Base-by-base conservation (phyloP, 768 basidiomycete species). In the Suillus fuscotomentosus region DNA sequence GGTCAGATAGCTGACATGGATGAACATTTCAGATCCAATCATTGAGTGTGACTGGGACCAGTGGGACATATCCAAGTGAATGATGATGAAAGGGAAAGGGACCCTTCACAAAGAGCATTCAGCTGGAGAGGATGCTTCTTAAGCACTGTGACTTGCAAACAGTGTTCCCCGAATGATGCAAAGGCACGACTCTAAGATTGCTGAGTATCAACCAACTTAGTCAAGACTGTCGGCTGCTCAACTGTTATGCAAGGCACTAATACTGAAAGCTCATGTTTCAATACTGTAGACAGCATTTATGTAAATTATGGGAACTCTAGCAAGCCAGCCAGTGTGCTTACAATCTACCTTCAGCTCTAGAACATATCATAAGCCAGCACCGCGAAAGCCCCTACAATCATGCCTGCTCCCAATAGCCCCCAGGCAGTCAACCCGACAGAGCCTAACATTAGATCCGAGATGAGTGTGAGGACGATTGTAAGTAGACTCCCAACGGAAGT, bases 401-500 rank as follows among this genome's bases (percentile, higher is more conserved):
- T 83, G 22, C 85, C 84, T 60, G 90, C 90, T 9, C 96, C 96
- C 13, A 88, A 53, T 22, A 95, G 66, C 62, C 92, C 92, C 83
- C 89, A 90, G 3, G 84, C 31, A 0, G 89, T 93, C 63, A 95
- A 72, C 1, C 83, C 80, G 43, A 86, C 82, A 60, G 83, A 82
- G 24, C 92, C 88, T 66, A 95, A 89, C 20, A 89, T 67, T 9
- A 90, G 81, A 76, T 98, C 95, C 48, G 90, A 86, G 17, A 93
- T 70, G 55, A 95, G 85, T 15, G 95, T 92, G 57, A 97, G 83
- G 43, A 97, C 92, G 68, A 97, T 96, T 6, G 95, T 95, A n/a
- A 97, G 82, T n/a, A 99, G 83, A 75, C 86, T 94, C 53, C 94
- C 95, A 39, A 97, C 95, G 2, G 92, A 94, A 10, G 88, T 87